Percentiles rank a stretch among this genome's conserved stretches.
Conservation (phyloP, 108 stramenopile genomes). For the Seminavis robusta region DNA sequence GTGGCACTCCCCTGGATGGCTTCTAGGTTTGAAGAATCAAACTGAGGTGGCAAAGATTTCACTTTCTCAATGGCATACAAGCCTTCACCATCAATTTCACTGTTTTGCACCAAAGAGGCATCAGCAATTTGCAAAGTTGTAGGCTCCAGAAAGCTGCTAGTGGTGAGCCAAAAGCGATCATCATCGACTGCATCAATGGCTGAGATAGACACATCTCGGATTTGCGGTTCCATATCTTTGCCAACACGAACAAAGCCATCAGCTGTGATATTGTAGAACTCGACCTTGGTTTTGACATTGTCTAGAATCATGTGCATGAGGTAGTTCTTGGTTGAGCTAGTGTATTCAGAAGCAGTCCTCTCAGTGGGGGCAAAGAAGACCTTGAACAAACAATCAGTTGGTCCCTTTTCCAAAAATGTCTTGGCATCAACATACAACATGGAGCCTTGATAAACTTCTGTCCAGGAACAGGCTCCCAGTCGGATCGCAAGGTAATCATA, state of each 20-base stretch:
- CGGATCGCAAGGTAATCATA: slow-evolving; percentile 67
- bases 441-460: slow-evolving; percentile 60
- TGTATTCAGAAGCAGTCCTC: slow-evolving; percentile 64
- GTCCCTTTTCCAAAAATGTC: slow-evolving; percentile 59
- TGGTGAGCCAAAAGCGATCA: slow-evolving; percentile 75
- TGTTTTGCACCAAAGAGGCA: slow-evolving; percentile 41
- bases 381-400: slow-evolving; percentile 52
- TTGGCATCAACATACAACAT: slow-evolving; percentile 56
- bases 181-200: slow-evolving; percentile 52
- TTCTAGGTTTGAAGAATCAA: slow-evolving; percentile 50
- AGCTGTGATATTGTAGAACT: slow-evolving; percentile 71
- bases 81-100: slow-evolving; percentile 21
- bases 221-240: slow-evolving; percentile 53
- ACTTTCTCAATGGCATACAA: slow-evolving; percentile 42
- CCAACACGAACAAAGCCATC: slow-evolving; percentile 48
- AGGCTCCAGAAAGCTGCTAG: slow-evolving; percentile 58
- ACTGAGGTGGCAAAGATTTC: slow-evolving; percentile 66
- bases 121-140: slow-evolving; percentile 70
- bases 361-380: slow-evolving; percentile 78
- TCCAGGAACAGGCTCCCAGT: slow-evolving; percentile 72
- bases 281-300: slow-evolving; percentile 75
- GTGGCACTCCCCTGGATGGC: slow-evolving; percentile 69
- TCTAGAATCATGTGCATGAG: slow-evolving; percentile 74
- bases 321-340: slow-evolving; percentile 74
- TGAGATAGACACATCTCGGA: slow-evolving; percentile 52